Percentiles rank a stretch among this genome's conserved stretches.
Conservation (phyloP, 371 early-diverging fungal genomes). For the Saksenaea oblongispora region DNA sequence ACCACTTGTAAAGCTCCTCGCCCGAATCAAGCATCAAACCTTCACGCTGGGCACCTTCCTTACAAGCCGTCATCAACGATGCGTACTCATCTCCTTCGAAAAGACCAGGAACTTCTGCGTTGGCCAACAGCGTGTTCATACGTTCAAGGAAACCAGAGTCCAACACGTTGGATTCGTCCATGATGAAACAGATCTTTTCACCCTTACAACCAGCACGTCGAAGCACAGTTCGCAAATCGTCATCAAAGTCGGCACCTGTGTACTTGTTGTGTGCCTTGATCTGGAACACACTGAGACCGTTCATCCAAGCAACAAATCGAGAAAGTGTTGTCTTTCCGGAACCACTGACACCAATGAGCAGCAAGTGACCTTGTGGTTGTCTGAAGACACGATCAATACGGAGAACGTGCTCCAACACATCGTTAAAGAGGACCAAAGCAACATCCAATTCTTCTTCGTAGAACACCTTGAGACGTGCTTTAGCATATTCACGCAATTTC, state of each 20-base stretch:
- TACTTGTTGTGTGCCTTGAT: slow-evolving; percentile 97
- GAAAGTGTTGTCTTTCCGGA: slow-evolving; percentile 96
- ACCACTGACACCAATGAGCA: slow-evolving; percentile 97
- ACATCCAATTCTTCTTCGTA: slow-evolving; percentile 99
- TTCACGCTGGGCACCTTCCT: slow-evolving; percentile 93
- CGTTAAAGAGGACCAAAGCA: slow-evolving; percentile 94
- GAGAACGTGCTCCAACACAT: slow-evolving; percentile 96
- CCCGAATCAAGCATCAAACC: slow-evolving; percentile 92
- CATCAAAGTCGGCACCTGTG: slow-evolving; percentile 96
- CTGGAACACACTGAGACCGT: slow-evolving; percentile 94
- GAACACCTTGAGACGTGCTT: slow-evolving; percentile 95
- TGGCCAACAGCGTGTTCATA: slow-evolving; percentile 98
- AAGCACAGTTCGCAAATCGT: slow-evolving; percentile 90
- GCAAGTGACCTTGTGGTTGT: slow-evolving; percentile 97
- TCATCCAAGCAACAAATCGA: slow-evolving; percentile 99
- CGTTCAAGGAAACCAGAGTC: slow-evolving; percentile 97
- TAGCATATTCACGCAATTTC: slow-evolving; percentile 89
- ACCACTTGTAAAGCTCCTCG: slow-evolving; percentile 98
- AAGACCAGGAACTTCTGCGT: slow-evolving; percentile 97
- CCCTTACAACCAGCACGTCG: slow-evolving; percentile 95
- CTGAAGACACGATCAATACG: slow-evolving; percentile 98
- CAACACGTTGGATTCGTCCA: slow-evolving; percentile 97
- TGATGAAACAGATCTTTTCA: slow-evolving; percentile 97
- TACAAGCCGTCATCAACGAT: slow-evolving; percentile 93
- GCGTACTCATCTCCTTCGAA: slow-evolving; percentile 98